Evolutionary conservation across 2,329 filamentous ascomycete genomes (phyloP).

Genomic region (Fusarium camptoceras): DNA sequence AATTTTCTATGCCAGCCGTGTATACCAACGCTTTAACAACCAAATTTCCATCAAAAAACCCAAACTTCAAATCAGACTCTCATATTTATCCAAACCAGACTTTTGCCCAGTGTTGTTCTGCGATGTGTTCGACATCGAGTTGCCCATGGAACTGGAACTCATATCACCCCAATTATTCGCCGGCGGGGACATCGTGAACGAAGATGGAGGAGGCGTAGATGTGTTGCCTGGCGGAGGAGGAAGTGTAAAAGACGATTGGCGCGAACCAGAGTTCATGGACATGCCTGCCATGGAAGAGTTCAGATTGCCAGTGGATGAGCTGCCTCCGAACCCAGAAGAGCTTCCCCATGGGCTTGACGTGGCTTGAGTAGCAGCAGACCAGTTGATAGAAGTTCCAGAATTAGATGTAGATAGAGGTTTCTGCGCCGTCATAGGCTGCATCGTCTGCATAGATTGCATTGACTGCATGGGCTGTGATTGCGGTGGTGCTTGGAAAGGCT

Average conservation of each 20-base stretch:
- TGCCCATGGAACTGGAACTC: conserved; percentile 9
- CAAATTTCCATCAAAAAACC: neutral
- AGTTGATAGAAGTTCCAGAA: conserved; percentile 60
- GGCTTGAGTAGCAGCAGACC: conserved; percentile 58
- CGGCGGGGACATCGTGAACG: conserved; percentile 63
- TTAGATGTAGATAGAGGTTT: conserved; percentile 30
- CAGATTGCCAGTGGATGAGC: conserved; percentile 48
- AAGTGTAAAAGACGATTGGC: conserved; percentile 66
- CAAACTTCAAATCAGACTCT: conserved; percentile 68
- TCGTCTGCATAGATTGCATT: conserved; percentile 36
- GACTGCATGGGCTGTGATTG: conserved; percentile 20
- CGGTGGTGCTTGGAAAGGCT: conserved; percentile 46
- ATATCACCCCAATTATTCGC: conserved; percentile 45
- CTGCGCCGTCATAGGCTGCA: conserved; percentile 36
- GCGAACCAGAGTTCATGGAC: conserved; percentile 58
- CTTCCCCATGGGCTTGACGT: conserved; percentile 65
- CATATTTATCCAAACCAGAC: conserved; percentile 74
- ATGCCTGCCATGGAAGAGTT: conserved; percentile 61
- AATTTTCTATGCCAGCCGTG: conserved; percentile 9
- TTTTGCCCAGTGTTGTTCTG: conserved; percentile 51
- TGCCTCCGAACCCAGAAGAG: conserved; percentile 46
- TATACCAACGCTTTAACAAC: conserved; percentile 6
- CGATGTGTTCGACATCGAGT: conserved; percentile 10
- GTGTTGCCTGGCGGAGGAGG: conserved; percentile 63
- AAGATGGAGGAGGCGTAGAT: conserved; percentile 48